Conservation (phyloP, 805 yeast genomes). For the Yamadazyma olivae region DNA sequence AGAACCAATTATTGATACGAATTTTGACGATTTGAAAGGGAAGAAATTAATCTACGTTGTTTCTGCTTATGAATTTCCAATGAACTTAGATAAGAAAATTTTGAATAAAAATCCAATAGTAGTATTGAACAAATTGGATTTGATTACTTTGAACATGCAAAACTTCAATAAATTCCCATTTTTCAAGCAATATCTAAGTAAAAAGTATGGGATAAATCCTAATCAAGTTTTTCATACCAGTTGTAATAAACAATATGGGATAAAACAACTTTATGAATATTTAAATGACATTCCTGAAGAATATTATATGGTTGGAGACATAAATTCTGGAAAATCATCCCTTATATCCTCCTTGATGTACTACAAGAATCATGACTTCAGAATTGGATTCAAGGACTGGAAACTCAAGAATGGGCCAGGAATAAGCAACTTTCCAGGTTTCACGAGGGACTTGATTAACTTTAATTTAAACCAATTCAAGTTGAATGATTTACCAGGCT, state of each 20-base stretch:
- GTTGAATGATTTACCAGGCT: constrained; percentile 12
- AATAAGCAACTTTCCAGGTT: constrained; percentile 59
- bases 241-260: constrained; percentile 53
- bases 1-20: constrained; percentile 2
- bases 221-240: constrained; percentile 45
- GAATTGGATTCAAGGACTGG: constrained; percentile 14
- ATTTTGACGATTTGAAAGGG: neutral
- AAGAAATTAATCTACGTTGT: constrained; percentile 9
- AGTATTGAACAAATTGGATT: constrained; percentile 44
- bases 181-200: constrained; percentile 32
- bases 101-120: constrained; percentile 20
- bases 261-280: constrained; percentile 31
- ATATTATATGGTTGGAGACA: constrained; percentile 56
- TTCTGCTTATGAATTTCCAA: constrained; percentile 59
- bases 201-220: constrained; percentile 26
- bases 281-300: constrained; percentile 31
- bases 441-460: constrained; percentile 52
- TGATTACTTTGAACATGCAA: constrained; percentile 32
- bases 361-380: constrained; percentile 2
- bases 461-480: constrained; percentile 12
- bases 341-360: constrained; percentile 37
- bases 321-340: constrained; percentile 70
- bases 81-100: constrained; percentile 37
- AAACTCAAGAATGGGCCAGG: constrained; percentile 42
- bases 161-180: constrained; percentile 24